Conservation (phyloP, 108 stramenopile genomes). For the Mayamaea pseudoterrestris region DNA sequence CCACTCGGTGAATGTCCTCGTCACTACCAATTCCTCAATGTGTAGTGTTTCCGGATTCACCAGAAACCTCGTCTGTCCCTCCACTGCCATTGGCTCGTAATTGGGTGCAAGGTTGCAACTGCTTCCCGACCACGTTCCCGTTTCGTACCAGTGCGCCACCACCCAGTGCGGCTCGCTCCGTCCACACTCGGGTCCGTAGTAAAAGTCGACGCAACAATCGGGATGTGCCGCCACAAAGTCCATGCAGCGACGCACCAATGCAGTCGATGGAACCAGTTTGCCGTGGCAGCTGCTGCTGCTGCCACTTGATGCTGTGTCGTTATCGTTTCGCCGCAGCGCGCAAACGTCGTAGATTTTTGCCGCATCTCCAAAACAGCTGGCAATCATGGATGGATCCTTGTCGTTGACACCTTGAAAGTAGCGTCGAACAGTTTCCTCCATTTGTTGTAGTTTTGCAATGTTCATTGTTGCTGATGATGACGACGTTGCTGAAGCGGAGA, state of each 20-base stretch:
- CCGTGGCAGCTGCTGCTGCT: no score
- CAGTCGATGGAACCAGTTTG: conserved; percentile 23
- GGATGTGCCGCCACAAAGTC: conserved; percentile 55
- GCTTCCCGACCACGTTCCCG: conserved; percentile 34
- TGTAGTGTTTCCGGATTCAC: conserved; percentile 25
- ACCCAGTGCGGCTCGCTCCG: conserved; percentile 35
- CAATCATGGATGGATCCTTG: conserved; percentile 27
- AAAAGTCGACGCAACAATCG: conserved; percentile 32
- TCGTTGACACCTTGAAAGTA: conserved; percentile 50
- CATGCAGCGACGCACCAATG: conserved; percentile 40
- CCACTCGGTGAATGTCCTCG: conserved; percentile 46
- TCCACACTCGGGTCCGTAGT: conserved; percentile 28
- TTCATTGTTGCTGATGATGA: no score
- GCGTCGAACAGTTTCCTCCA: conserved; percentile 27
- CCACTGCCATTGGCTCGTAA: conserved; percentile 27
- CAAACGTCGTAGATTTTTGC: conserved; percentile 53
- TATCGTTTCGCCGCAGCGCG: conserved; percentile 9
- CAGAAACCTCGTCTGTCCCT: conserved; percentile 53
- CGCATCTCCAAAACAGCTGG: conserved; percentile 26
- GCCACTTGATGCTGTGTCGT: no score
- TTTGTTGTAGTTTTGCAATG: no score
- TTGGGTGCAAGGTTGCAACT: conserved; percentile 29
- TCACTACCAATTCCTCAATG: conserved; percentile 45
- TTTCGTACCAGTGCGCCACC: conserved; percentile 57
- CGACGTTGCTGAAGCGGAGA: no score